Evolutionary conservation across 2,329 filamentous ascomycete species (phyloP).

Genomic region (Aureobasidium sp.): DNA sequence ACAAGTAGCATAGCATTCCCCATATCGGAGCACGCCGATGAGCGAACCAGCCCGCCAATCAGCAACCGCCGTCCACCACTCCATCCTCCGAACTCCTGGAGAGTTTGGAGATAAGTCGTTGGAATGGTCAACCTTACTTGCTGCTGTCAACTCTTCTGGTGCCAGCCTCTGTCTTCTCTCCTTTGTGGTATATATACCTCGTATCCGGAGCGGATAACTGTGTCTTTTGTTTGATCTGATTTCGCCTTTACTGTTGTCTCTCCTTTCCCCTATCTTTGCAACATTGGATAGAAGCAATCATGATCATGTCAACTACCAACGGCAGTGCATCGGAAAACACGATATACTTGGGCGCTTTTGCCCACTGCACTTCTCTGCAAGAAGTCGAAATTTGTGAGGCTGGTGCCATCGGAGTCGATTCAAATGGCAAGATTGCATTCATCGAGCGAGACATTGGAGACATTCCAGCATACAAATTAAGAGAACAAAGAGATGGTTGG

Average conservation of each 20-base stretch:
- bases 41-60: constrained; percentile 2
- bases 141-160: background rate
- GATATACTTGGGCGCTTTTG: constrained; percentile 56
- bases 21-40: constrained; percentile 15
- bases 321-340: constrained; percentile 25
- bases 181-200: background rate
- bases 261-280: background rate
- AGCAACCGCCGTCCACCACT: background rate
- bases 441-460: constrained; percentile 31
- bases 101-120: constrained; percentile 13
- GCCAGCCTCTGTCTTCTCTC: background rate
- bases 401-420: constrained; percentile 46
- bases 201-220: background rate
- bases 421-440: constrained; percentile 45
- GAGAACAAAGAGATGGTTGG: constrained; percentile 29
- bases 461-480: constrained; percentile 21
- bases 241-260: background rate
- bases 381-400: constrained; percentile 44
- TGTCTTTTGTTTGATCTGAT: background rate
- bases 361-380: constrained; percentile 46
- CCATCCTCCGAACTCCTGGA: background rate
- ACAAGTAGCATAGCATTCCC: background rate
- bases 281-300: background rate
- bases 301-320: constrained; percentile 2
- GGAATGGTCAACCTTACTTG: background rate